Base-by-base conservation (phyloP, 2,329 filamentous ascomycete genomes). In the Trichophyton mentagrophytes region DNA sequence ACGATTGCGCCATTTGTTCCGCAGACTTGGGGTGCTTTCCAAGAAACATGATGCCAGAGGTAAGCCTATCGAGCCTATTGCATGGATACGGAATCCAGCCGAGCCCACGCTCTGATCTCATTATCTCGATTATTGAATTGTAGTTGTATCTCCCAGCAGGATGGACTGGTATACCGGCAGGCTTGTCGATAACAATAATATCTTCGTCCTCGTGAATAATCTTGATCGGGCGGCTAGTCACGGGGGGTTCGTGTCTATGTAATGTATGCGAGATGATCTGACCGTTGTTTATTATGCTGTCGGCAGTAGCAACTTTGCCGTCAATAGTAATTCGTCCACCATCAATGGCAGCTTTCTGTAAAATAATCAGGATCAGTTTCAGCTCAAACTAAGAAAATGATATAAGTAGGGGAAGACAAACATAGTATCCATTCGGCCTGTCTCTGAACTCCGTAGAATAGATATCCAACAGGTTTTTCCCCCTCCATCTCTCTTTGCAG, bases 31-130 rank as follows among this genome's bases (percentile, higher is more conserved):
- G 80, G 64, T 89, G 85, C 76, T 99, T 99, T 30, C 87, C 93
- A 67, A 99, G 85, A 73, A 99, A 99, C 92, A 99, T 97, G 71
- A 99, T 88, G 57, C 93, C 93, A 67, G 90, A 96, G 0, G 93
- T 99, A 67, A 99, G 77, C 59, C 93, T 81, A 71, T 99, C 93
- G 30, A 99, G 82, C n/a, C 93, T 81, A 69, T 99, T 96, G 76
- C 92, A 97, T 0, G 93, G 85, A 60, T 85, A 72, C 0, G 85
- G 84, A 61, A 84, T 79, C 72, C 79, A 86, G 11, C 75, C 73
- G 60, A 79, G 74, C 33, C 80, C 79, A 42, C 83, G 75, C 69
- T 96, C 88, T 1, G 88, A 83, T 66, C 88, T 86, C 83, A 99
- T 86, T 66, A 99, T 96, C 77, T 97, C 91, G 44, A 95, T 82